A percentile compares a stretch with the other conserved stretches of the same genome.
Evolutionary conservation across 2,329 filamentous ascomycete genomes (phyloP).

Genomic region (Fusarium duplospermum): DNA sequence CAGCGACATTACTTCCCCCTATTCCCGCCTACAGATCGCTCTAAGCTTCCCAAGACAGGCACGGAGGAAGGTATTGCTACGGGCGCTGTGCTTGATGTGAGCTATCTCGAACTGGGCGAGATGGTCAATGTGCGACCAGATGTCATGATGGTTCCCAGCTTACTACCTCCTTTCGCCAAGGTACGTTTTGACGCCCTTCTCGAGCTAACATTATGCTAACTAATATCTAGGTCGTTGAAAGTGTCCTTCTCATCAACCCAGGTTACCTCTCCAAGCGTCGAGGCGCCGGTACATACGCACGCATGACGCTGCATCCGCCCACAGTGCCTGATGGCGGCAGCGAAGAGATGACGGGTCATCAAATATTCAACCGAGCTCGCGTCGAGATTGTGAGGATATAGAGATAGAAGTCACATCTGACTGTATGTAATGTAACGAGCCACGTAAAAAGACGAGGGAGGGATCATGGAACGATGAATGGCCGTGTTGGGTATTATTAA

Average conservation of each 20-base stretch:
- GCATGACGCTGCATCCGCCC: slow-evolving; percentile 79
- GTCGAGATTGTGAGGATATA: slow-evolving; percentile 88
- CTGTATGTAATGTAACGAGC: slow-evolving; percentile 36
- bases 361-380: slow-evolving; percentile 82
- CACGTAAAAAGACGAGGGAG: slow-evolving; percentile 23
- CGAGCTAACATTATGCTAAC: slow-evolving; percentile 17
- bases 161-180: slow-evolving; percentile 87
- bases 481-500: slow-evolving; percentile 42
- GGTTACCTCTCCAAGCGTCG: slow-evolving; percentile 87
- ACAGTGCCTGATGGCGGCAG: slow-evolving; percentile 67
- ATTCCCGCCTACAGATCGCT: slow-evolving; percentile 81
- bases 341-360: slow-evolving; percentile 74
- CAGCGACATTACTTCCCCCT: slow-evolving; percentile 93
- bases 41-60: slow-evolving; percentile 73
- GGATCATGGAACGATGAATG: slow-evolving; percentile 3
- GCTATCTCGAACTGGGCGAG: slow-evolving; percentile 89
- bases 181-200: slow-evolving; percentile 61
- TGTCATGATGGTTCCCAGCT: slow-evolving; percentile 84
- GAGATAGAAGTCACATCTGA: slow-evolving; percentile 24
- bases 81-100: slow-evolving; percentile 83
- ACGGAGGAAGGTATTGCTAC: slow-evolving; percentile 70
- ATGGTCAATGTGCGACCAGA: slow-evolving; percentile 90
- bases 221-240: slow-evolving; percentile 80
- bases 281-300: slow-evolving; percentile 86
- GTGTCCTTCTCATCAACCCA: slow-evolving; percentile 90